These are phyloP conservation scores for Cicer chorassanicum DNA, from an alignment of 306 rosid species.

Conservation along the genomic window DNA sequence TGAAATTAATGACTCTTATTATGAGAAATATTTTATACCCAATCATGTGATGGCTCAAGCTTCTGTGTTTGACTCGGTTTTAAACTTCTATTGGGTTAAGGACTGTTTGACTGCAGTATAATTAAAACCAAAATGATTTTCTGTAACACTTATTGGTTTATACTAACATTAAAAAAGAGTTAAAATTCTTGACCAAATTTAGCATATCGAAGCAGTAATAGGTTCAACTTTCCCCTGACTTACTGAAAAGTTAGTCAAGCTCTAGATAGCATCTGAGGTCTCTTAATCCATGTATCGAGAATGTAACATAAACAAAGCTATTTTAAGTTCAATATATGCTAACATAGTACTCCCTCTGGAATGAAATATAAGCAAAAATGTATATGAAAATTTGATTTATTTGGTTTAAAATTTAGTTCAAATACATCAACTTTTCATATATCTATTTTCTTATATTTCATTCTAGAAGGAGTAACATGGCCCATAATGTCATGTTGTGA, in stretches of 20 bases:
- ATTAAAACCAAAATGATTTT: constrained; percentile 5
- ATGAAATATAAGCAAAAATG: too few relatives aligned
- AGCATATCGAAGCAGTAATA: background rate
- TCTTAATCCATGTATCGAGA: constrained; percentile 8
- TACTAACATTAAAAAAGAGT: background rate
- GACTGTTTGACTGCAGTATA: constrained; percentile 24
- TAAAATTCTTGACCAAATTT: constrained; percentile 25
- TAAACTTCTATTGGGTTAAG: background rate
- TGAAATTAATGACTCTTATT: background rate
- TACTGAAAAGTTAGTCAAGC: constrained; percentile 30
- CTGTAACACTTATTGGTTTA: constrained; percentile 19
- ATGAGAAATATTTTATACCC: background rate
- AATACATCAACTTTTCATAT: too few relatives aligned
- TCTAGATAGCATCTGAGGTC: background rate
- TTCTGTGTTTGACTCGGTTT: background rate
- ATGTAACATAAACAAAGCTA: constrained; percentile 20
- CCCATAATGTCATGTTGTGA: too few relatives aligned
- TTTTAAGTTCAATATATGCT: constrained; percentile 12
- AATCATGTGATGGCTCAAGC: background rate
- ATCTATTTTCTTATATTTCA: too few relatives aligned
- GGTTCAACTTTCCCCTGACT: constrained; percentile 21
- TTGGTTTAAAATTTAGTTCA: too few relatives aligned
- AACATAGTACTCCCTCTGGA: background rate
- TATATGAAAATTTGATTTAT: too few relatives aligned
- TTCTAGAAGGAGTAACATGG: too few relatives aligned